Conservation (phyloP, 75 land plant species). For the Cunninghamia lanceolata region DNA sequence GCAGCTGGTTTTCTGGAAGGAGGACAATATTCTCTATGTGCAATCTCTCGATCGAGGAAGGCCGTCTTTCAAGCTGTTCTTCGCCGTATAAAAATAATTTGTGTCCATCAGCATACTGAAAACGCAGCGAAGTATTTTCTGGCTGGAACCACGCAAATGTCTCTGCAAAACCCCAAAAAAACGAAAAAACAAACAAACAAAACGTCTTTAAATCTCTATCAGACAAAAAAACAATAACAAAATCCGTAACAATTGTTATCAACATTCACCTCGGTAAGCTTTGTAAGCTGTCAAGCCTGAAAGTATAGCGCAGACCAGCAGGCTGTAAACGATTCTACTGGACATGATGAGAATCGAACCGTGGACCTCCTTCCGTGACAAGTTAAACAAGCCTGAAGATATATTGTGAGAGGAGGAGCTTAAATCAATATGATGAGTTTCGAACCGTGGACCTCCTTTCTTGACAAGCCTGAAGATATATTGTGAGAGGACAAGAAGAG, state of each 20-base stretch:
- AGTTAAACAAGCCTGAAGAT: neutral
- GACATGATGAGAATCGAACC: neutral
- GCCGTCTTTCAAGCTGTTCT: neutral
- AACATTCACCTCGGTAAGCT: neutral
- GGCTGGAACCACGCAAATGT: neutral
- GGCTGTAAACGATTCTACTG: neutral
- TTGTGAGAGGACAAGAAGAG: too few species aligned
- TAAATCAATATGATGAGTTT: too few species aligned
- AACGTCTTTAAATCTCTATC: neutral
- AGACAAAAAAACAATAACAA: neutral
- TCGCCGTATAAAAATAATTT: neutral
- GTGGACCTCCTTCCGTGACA: too few species aligned
- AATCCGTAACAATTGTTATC: neutral
- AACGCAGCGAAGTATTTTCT: neutral
- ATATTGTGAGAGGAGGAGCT: too few species aligned
- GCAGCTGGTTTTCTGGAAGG: constrained; percentile 44
- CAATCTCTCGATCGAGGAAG: neutral
- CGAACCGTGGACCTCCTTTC: too few species aligned
- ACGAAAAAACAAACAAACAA: neutral
- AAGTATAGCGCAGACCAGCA: neutral
- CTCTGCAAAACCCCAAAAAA: neutral
- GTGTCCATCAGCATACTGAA: neutral
- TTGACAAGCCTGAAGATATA: neutral
- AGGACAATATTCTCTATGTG: constrained; percentile 23
- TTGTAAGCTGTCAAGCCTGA: neutral